Base-by-base conservation (phyloP, 192 early-diverging fungal species). In the Chytriomyces confervae region DNA sequence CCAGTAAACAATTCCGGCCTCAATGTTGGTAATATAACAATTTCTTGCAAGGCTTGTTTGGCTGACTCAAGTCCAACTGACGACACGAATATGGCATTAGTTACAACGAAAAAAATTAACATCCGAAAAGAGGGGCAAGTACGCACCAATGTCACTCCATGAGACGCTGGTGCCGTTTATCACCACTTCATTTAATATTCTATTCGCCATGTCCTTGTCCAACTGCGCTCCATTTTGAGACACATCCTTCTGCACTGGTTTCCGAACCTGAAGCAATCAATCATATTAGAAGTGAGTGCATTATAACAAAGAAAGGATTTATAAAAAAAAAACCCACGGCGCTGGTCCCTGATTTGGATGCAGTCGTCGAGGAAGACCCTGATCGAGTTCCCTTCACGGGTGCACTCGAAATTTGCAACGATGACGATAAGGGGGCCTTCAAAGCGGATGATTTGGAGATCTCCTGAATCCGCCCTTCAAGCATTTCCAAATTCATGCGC, bases 1-100 rank as follows among this genome's bases (percentile, higher is more conserved):
- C 86, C 86, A n/a, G 82, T 87, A 76, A 89, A 89, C 47, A 89
- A 80, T 24, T 89, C 88, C 11, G 88, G 88, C 64, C 88, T 57
- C 20, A 89, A 60, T 36, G 81, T 83, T 13, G 88, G 88, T 24
- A 89, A 72, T 10, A 89, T 84, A 20, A 89, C 86, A 72, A 89
- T 88, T 74, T 89, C 88, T 3, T 80, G 79, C n/a, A 89, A 65
- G 7, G 85, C 82, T 11, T 76, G 50, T 67, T 89, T 89, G 5
- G 88, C 88, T 5, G 60, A 61, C 11, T 85, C 83, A 46, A 89
- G 80, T 9, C 88, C 88, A 13, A 84, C 85, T 77, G 51, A 16
- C 0, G 29, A 57, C 16, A 11, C 5, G 27, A 11, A 23, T 10
- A 16, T 10, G 9, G 3, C 62, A 23, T 64, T 10, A 64, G 27